Percentiles rank a stretch among this genome's conserved stretches.
Evolutionary conservation across 345 rosid genomes (phyloP).

Genomic region (Salix viminalis): DNA sequence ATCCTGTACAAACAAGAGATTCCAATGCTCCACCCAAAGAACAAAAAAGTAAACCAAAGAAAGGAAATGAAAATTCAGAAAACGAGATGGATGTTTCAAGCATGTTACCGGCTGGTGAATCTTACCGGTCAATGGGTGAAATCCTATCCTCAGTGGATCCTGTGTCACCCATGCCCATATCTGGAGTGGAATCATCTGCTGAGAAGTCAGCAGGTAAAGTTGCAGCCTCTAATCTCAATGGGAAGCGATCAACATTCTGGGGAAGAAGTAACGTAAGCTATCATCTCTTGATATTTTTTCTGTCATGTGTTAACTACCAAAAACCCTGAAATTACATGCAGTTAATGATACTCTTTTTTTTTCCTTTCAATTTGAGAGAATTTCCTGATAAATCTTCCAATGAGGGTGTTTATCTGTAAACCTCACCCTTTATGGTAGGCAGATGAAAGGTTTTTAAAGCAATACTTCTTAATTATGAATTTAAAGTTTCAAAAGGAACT

Average conservation of each 20-base stretch:
- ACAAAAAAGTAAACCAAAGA: conserved; percentile 51
- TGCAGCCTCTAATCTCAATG: conserved; percentile 50
- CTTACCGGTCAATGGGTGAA: conserved; percentile 73
- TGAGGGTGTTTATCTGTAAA: not conserved
- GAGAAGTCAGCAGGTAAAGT: conserved; percentile 59
- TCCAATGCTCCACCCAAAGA: conserved; percentile 39
- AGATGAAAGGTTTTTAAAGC: not conserved
- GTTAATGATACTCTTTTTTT: not conserved
- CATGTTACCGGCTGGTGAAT: conserved; percentile 53
- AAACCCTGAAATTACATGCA: conserved; percentile 1
- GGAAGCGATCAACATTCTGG: conserved; percentile 81
- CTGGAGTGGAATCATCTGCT: conserved; percentile 55
- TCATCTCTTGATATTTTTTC: conserved; percentile 12
- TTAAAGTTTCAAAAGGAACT: not conserved
- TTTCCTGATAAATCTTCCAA: not conserved
- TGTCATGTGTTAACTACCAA: not conserved
- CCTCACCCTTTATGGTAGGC: not conserved
- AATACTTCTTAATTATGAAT: not conserved
- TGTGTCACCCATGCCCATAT: conserved; percentile 44
- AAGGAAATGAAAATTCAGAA: conserved; percentile 46
- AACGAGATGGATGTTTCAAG: conserved; percentile 43
- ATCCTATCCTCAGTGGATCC: conserved; percentile 57
- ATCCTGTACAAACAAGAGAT: conserved; percentile 41
- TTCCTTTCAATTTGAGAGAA: not conserved
- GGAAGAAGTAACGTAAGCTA: conserved; percentile 81